These are phyloP conservation scores for Populus hybrid DNA, from an alignment of 441 rosid species.

Conservation along the genomic window DNA sequence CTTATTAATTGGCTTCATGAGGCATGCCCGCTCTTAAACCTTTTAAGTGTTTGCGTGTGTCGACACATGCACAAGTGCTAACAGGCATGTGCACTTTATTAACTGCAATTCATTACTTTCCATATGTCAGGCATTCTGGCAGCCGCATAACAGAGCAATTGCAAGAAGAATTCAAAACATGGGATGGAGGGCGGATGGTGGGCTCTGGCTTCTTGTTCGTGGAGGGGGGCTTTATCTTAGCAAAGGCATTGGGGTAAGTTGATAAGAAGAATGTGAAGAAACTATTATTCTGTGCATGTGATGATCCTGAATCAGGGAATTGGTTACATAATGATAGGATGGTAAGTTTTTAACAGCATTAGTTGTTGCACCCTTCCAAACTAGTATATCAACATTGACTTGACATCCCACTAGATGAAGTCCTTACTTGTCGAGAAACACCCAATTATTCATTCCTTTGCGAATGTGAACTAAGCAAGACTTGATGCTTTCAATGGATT, in stretches of 20 bases:
- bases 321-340: neutral
- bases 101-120: neutral
- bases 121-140: constrained; percentile 74
- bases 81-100: neutral
- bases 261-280: neutral
- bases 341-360: neutral
- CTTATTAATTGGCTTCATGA: neutral
- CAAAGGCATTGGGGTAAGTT: constrained; percentile 88
- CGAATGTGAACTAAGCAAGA: no score
- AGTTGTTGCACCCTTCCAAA: neutral
- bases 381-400: neutral
- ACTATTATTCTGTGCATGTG: neutral
- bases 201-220: constrained; percentile 98
- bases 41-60: neutral
- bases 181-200: constrained; percentile 99
- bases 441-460: neutral
- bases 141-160: constrained; percentile 91
- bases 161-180: constrained; percentile 95
- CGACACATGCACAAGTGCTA: neutral
- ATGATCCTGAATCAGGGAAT: neutral
- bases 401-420: neutral
- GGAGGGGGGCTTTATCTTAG: constrained; percentile 98
- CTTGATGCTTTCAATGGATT: neutral
- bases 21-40: neutral
- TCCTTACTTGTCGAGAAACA: neutral